Base-by-base conservation (phyloP, 352 stramenopile genomes). In the Blastocystis hominis region DNA sequence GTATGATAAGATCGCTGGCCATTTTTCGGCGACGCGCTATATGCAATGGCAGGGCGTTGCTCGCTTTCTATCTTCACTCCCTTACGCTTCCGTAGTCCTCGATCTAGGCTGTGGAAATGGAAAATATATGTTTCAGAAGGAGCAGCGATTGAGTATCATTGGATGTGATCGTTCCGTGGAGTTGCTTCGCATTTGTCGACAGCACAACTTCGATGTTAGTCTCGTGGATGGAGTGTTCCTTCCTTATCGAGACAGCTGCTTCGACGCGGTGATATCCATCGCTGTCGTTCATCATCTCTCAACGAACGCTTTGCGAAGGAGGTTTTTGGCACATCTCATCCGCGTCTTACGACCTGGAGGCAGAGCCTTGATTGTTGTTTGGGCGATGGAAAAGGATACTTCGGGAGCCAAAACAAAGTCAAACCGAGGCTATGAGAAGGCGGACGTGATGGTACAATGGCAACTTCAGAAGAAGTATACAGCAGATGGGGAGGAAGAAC, bases 231-330 rank as follows among this genome's bases (percentile, higher is more conserved):
- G 90, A 63, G 91, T 95, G 89, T 89, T 90, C 44, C 86, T 96
- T 55, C 93, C 93, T n/a, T 89, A 93, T 15, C 89, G 92, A 30
- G 89, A 62, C 17, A 90, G 90, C 9, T 90, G 89, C 75, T 94
- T 91, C 72, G 93, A 96, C 89, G 92, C 91, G 24, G 92, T 92
- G n/a, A 92, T 96, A 86, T 94, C 91, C 88, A 95, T 96, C 81
- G 93, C 93, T 55, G 93, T 96, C 17, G 90, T 96, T 90, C 93
- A 96, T 88, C 93, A 96, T 88, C 87, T 96, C 53, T 94, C 91
- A 46, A 95, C 92, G 10, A 79, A 79, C 63, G 89, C 88, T 69
- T 89, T 93, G 76, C 88, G 93, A 13, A 81, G 93, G 30, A 90
- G 90, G 61, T 92, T 91, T 81, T 88, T 95, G 17, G 55, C 89